phyloP scores from a whole-genome alignment of 2,329 filamentous ascomycete species.

The Tolypocladium pustulatum region DNA sequence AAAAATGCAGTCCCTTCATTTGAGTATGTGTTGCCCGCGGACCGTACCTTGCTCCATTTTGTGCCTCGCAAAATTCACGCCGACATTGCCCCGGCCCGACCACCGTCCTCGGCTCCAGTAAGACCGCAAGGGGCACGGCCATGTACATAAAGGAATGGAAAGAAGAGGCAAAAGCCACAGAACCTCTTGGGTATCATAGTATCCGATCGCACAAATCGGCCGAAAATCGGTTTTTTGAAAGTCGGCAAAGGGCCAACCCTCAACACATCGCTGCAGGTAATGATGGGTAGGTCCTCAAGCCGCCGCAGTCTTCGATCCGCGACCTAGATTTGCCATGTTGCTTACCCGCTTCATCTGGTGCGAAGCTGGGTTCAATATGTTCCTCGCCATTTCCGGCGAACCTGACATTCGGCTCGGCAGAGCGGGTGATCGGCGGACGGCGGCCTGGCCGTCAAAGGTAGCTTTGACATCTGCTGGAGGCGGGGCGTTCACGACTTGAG shows the following conservation, averaged over 20 bases:
- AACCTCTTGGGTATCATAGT: constrained; percentile 27
- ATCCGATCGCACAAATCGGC: constrained; percentile 17
- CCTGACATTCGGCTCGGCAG: constrained; percentile 20
- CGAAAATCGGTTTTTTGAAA: constrained; percentile 4
- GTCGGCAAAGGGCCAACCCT: neutral
- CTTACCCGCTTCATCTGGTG: constrained; percentile 22
- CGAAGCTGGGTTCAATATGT: constrained; percentile 19
- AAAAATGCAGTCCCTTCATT: neutral
- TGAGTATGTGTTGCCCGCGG: neutral
- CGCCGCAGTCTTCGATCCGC: constrained; percentile 24
- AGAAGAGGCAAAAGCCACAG: constrained; percentile 8
- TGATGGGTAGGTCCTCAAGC: constrained; percentile 11
- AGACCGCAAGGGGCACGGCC: neutral
- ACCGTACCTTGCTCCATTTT: neutral
- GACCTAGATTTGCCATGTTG: constrained; percentile 18
- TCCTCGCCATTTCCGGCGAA: constrained; percentile 33
- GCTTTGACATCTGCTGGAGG: constrained; percentile 12
- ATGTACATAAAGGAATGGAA: constrained; percentile 1
- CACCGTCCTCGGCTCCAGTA: neutral
- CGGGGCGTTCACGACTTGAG: constrained; percentile 8
- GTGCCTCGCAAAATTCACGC: neutral
- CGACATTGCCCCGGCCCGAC: neutral
- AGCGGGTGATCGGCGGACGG: constrained; percentile 16
- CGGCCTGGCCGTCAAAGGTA: constrained; percentile 10
- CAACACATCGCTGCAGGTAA: neutral